Evolutionary conservation across 768 basidiomycete genomes (phyloP), one percentile per base, ranked within the genome.

Genomic region (Termitomyces sp.): DNA sequence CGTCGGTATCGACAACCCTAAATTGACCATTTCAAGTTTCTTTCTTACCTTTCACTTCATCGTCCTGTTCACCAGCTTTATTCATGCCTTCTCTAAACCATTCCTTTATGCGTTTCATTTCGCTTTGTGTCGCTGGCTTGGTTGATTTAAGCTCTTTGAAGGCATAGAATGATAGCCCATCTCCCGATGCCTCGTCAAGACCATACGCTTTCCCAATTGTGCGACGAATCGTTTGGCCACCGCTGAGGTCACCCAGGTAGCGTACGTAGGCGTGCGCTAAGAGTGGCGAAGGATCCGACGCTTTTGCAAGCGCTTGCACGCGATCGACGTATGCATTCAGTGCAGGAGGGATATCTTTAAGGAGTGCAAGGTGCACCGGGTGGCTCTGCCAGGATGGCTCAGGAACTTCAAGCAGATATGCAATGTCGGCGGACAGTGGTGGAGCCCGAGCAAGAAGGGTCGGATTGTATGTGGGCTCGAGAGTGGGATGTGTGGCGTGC

Each of bases 181-280:
- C 61, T 1, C 79, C 82, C 14, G 67, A 64, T n/a, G 70, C 74
- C 31, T 77, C 75, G 53, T 84, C 78, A 2, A 92, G 76, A 12
- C 70, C 76, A 65, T 91, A 92, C 14, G 87, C 81, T 67, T 87
- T 87, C 16, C 78, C 76, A n/a, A 91, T 68, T 34, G 75, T 76
- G 42, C 81, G 75, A 24, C 83, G 76, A 64, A 92, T 84, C 58
- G 79, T 74, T 72, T 92, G 90, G 1, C 91, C 90, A 5, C 90
- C 90, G 44, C 85, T 87, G 32, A 92, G 74, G 67, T 92, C 90
- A 48, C 89, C 90, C 32, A 92, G 79, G 69, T 92, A 92, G 34
- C 89, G 80, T n/a, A 90, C 87, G 65, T 92, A 92, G 1, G 90
- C 78, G 68, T 92, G 91, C 0, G 90, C 86, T 7, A 92, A 77